Evolutionary conservation across 306 rosid genomes (phyloP).

Genomic region (Malus sieversii): DNA sequence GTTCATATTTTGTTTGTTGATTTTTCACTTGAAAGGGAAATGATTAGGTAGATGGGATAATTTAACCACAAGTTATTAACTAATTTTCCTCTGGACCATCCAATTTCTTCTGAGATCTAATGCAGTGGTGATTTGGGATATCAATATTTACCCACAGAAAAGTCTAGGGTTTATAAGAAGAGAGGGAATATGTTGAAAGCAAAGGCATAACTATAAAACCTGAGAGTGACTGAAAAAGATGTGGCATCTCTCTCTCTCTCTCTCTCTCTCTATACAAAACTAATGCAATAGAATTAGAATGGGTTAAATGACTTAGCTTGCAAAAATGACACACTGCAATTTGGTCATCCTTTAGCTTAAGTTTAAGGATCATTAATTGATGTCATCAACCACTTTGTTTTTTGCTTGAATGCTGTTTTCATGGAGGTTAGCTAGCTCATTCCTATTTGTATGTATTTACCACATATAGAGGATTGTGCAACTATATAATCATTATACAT

Average conservation of each 20-base stretch:
- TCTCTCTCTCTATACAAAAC: constrained; percentile 26
- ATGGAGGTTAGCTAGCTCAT: constrained; percentile 45
- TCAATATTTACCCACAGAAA: not conserved
- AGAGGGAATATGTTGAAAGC: constrained; percentile 46
- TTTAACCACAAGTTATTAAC: not conserved
- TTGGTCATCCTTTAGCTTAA: constrained; percentile 20
- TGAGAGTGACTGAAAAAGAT: constrained; percentile 57
- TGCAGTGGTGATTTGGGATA: not conserved
- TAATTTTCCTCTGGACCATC: not conserved
- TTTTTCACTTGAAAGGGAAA: not conserved
- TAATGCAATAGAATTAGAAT: constrained; percentile 9
- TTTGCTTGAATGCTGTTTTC: constrained; percentile 38
- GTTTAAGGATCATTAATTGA: constrained; percentile 29
- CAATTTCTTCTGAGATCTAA: not conserved
- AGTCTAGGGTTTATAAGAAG: not conserved
- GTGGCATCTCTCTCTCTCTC: constrained; percentile 37
- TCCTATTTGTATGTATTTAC: constrained; percentile 29
- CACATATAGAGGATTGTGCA: constrained; percentile 7
- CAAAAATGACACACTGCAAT: constrained; percentile 51
- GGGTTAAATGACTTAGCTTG: constrained; percentile 57
- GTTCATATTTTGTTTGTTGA: not conserved
- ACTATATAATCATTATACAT: not conserved
- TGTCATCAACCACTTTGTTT: constrained; percentile 40
- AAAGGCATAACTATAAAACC: constrained; percentile 28
- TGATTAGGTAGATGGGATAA: not conserved